These are phyloP conservation scores for Leccinum angustisporum DNA, from an alignment of 1,284 basidiomycete species.

Conservation along the genomic window DNA sequence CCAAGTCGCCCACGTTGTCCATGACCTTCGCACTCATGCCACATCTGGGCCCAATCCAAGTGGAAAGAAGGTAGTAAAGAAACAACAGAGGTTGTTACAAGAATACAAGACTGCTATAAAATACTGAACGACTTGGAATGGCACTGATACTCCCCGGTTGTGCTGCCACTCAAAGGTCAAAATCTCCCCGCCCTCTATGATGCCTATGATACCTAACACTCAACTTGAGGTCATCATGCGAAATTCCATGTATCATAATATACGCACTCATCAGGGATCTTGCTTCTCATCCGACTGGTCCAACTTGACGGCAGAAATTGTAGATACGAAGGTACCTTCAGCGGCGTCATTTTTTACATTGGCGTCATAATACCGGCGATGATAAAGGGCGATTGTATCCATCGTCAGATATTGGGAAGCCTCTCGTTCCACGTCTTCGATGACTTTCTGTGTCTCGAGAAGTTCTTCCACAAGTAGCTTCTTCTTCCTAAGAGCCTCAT, in stretches of 20 bases:
- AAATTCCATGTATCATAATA: background rate
- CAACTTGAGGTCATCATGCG: background rate
- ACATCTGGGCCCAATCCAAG: too few relatives aligned
- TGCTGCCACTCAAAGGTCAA: background rate
- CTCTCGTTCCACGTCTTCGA: background rate
- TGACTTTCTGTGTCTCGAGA: background rate
- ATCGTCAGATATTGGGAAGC: background rate
- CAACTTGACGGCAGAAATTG: background rate
- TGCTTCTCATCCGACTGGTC: background rate
- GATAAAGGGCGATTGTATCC: background rate
- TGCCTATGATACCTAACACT: background rate
- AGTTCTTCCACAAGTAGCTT: background rate
- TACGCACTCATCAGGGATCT: background rate
- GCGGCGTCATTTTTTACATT: background rate
- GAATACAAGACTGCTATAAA: background rate
- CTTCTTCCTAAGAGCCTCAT: background rate
- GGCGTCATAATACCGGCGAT: background rate
- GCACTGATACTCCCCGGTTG: background rate
- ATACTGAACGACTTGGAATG: background rate
- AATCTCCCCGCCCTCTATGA: background rate
- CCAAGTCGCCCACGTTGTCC: too few relatives aligned
- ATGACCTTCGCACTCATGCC: too few relatives aligned
- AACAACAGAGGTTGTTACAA: too few relatives aligned
- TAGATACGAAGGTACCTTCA: background rate
- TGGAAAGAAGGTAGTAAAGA: too few relatives aligned